Base-by-base conservation (phyloP, 2,329 filamentous ascomycete genomes). In the Hypoxylon sp. region DNA sequence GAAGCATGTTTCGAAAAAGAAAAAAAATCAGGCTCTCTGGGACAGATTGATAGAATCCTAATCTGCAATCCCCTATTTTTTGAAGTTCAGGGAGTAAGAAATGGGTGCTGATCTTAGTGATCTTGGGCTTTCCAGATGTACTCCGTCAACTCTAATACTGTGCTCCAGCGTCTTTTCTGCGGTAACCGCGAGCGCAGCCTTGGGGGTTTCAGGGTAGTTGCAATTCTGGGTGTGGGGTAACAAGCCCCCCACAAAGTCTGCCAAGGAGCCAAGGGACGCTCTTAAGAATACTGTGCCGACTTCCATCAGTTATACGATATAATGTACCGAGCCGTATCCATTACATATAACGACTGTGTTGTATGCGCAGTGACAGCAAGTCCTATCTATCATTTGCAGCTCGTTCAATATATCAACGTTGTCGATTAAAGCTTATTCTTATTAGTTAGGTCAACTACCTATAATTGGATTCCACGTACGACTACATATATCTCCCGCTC, bases 51-150 rank as follows among this genome's bases (percentile, higher is more conserved):
- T 60, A 43, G 57, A 67, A 67, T 68, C 60, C 60, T 66, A 64
- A 64, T 53, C 65, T 69, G 68, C 63, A 71, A 64, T 71, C 68
- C 66, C 68, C 68, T 71, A 71, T 71, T 71, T 63, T 65, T 53
- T 53, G 25, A 51, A 62, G 36, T 63, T 66, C 68, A 67, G 62
- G 61, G 65, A 68, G 63, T 58, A 45, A 50, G 51, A 46, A 61
- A 49, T 45, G 25, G 25, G 43, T 28, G 67, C 63, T 63, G 68
- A 67, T 67, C 60, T 63, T 65, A 48, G 48, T 52, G 52, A 50
- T 41, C 55, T 63, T 67, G 48, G 17, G 41, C 28, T 45, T 21
- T 4, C 21, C 23, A 41, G 6, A 58, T 55, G 67, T 70, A 70
- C 64, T 63, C 64, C 67, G 67, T 70, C 13, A 19, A 49, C 13